Evolutionary conservation across 2,329 filamentous ascomycete genomes (phyloP).

Genomic region (Ascochyta pisi): DNA sequence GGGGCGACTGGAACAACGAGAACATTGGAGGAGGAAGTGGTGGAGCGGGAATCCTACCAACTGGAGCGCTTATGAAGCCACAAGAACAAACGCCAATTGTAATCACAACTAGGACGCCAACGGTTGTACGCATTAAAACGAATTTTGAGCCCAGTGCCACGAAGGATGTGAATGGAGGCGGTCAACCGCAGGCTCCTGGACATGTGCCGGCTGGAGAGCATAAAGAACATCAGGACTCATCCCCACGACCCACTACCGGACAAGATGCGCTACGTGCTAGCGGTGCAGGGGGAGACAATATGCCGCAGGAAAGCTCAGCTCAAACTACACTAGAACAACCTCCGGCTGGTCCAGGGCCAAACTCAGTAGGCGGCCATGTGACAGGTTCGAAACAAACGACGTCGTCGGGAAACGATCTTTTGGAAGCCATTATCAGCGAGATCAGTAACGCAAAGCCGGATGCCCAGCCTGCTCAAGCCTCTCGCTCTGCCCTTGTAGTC

Average conservation of each 20-base stretch:
- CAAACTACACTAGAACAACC: background rate
- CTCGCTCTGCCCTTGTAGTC: background rate
- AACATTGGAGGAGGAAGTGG: conserved; percentile 4
- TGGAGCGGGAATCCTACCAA: background rate
- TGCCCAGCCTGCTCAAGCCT: conserved; percentile 12
- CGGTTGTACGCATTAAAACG: conserved; percentile 26
- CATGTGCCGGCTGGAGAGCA: background rate
- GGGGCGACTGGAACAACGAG: conserved; percentile 11
- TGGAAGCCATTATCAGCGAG: conserved; percentile 26
- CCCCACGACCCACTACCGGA: background rate
- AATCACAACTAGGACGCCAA: conserved; percentile 25
- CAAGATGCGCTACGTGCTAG: background rate
- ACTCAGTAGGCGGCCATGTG: background rate
- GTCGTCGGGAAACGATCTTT: conserved; percentile 19
- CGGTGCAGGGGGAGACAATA: background rate
- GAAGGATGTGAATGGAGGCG: background rate
- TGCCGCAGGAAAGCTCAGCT: background rate
- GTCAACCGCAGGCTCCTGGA: background rate
- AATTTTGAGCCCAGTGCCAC: conserved; percentile 5
- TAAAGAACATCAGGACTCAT: background rate
- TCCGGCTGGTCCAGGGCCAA: background rate
- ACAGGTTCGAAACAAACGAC: background rate
- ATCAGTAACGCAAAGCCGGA: conserved; percentile 18
- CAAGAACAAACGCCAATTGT: conserved; percentile 12
- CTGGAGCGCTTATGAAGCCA: background rate